These are phyloP conservation scores for Pinguiococcus pyrenoidosus DNA, from an alignment of 108 stramenopile species.

Conservation along the genomic window DNA sequence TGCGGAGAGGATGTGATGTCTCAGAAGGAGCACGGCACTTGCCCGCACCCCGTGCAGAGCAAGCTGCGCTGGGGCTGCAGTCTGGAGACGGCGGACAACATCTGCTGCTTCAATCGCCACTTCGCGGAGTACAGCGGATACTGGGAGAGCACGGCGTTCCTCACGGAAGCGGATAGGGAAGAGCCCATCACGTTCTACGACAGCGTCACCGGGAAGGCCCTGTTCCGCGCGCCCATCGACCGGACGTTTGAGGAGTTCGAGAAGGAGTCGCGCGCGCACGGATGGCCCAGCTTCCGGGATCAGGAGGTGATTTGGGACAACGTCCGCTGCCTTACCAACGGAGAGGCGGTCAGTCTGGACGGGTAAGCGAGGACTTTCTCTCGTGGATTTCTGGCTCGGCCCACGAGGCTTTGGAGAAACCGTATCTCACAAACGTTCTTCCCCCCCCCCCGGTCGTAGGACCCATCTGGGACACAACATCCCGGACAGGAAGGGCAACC, in stretches of 20 bases:
- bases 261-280: constrained; percentile 46
- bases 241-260: constrained; percentile 57
- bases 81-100: constrained; percentile 50
- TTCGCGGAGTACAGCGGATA: constrained; percentile 74
- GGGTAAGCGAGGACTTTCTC: too few relatives aligned
- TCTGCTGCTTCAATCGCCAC: constrained; percentile 74
- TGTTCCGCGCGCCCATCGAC: constrained; percentile 58
- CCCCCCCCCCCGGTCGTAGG: too few relatives aligned
- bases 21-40: constrained; percentile 58
- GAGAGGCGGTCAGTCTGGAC: not conserved
- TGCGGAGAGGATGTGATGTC: constrained; percentile 67
- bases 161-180: constrained; percentile 28
- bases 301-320: not conserved
- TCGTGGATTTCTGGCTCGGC: too few relatives aligned
- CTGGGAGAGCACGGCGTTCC: constrained; percentile 52
- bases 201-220: constrained; percentile 51
- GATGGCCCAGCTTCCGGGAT: constrained; percentile 57
- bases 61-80: constrained; percentile 58
- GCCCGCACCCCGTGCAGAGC: constrained; percentile 49
- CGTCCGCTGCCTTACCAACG: not conserved
- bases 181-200: constrained; percentile 60
- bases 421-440: too few relatives aligned
- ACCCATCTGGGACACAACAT: constrained; percentile 12
- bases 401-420: too few relatives aligned
- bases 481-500: constrained; percentile 9